Conservation (phyloP, 805 yeast genomes). For the Sungouiozyma intestinalis region DNA sequence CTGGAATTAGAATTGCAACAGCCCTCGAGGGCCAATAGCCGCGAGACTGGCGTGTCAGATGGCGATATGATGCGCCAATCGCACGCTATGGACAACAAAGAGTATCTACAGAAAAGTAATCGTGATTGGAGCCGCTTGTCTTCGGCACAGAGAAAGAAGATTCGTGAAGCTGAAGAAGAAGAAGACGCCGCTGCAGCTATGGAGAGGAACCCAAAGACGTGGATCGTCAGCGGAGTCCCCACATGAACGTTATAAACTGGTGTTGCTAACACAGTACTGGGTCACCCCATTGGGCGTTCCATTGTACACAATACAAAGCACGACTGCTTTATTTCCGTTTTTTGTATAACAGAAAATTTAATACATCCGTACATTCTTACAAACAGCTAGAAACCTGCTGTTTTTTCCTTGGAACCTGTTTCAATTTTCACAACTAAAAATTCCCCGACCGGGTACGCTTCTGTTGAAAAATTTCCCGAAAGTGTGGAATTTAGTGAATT, state of each 20-base stretch:
- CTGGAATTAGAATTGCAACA: constrained; percentile 16
- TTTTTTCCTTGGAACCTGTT: not conserved
- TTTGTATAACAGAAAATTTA: not conserved
- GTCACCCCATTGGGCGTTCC: too few species aligned
- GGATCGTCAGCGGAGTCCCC: constrained; percentile 12
- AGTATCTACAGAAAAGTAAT: constrained; percentile 19
- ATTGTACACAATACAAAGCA: too few species aligned
- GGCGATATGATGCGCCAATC: constrained; percentile 5
- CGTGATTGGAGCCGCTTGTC: constrained; percentile 10
- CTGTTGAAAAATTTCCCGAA: not conserved
- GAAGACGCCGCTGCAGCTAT: constrained; percentile 3
- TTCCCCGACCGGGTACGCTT: not conserved
- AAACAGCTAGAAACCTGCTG: too few species aligned
- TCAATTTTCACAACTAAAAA: not conserved
- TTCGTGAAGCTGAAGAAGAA: constrained; percentile 2
- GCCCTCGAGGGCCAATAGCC: not conserved
- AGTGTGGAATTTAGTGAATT: too few species aligned
- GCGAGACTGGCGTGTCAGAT: not conserved
- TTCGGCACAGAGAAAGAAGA: constrained; percentile 1
- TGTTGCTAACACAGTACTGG: too few species aligned
- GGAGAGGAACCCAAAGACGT: constrained; percentile 20
- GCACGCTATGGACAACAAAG: constrained; percentile 20
- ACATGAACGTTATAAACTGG: constrained; percentile 8
- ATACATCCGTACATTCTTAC: not conserved
- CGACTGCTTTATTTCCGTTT: too few species aligned